These are phyloP conservation scores for Pythium chondricola DNA, from an alignment of 352 stramenopile genomes.

Conservation along the genomic window DNA sequence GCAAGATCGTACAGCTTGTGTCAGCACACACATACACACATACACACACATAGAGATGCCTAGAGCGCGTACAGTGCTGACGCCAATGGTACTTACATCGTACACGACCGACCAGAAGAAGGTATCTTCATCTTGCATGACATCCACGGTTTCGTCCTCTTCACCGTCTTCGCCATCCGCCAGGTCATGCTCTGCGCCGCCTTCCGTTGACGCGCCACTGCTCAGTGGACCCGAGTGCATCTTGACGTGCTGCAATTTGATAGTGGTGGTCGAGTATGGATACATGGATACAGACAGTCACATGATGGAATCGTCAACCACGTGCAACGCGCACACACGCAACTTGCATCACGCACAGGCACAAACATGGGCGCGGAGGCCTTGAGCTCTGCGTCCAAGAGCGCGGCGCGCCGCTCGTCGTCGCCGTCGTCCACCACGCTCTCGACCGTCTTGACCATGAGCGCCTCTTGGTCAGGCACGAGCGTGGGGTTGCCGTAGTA, in stretches of 20 bases:
- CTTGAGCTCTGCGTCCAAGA: conserved; percentile 50
- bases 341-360: conserved; percentile 24
- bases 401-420: conserved; percentile 2
- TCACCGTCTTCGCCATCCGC: conserved; percentile 3
- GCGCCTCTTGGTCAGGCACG: conserved; percentile 24
- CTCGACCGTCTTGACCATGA: not conserved
- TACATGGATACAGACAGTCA: not conserved
- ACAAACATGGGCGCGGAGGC: conserved; percentile 68
- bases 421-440: conserved; percentile 8
- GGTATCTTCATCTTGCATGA: conserved; percentile 63
- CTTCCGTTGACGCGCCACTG: conserved; percentile 16
- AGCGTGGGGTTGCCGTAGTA: conserved; percentile 49
- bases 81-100: conserved; percentile 34
- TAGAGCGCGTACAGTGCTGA: not conserved
- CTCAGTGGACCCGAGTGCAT: conserved; percentile 11
- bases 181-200: conserved; percentile 9
- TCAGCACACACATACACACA: not conserved
- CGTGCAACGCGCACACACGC: too few species aligned
- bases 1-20: too few species aligned
- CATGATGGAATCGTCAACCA: too few species aligned
- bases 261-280: not conserved
- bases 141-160: conserved; percentile 18
- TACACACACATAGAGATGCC: too few species aligned
- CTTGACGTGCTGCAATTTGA: conserved; percentile 12
- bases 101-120: conserved; percentile 87